These are phyloP conservation scores for Pseudotulostoma volvatum DNA, from an alignment of 495 filamentous ascomycete species.

Conservation along the genomic window DNA sequence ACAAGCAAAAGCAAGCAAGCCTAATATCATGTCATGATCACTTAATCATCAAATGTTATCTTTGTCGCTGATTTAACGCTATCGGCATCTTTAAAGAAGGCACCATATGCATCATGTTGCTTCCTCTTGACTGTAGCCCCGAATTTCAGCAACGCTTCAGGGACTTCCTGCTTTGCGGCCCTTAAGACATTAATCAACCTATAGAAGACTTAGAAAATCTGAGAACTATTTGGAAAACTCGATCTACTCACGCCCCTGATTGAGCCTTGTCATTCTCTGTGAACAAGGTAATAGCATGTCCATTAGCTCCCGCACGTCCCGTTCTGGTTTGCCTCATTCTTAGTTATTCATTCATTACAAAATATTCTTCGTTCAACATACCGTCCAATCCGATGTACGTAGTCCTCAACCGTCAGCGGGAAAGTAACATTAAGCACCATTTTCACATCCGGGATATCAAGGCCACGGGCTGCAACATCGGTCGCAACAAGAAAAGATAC, in stretches of 20 bases:
- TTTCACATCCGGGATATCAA: conserved; percentile 90
- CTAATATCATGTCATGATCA: conserved; percentile 5
- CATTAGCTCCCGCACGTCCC: conserved; percentile 73
- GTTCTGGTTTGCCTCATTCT: too few relatives aligned
- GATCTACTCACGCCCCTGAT: conserved; percentile 55
- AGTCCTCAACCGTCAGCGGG: conserved; percentile 60
- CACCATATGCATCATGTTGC: conserved; percentile 80
- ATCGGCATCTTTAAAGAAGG: conserved; percentile 73
- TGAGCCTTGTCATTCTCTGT: conserved; percentile 84
- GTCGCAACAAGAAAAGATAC: conserved; percentile 96
- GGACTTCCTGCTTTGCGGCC: conserved; percentile 73
- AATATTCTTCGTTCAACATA: conserved; percentile 10
- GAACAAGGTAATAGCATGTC: conserved; percentile 79
- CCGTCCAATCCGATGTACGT: conserved; percentile 89
- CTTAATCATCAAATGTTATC: conserved; percentile 73
- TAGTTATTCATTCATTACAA: not conserved
- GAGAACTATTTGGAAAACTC: not conserved
- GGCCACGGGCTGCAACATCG: conserved; percentile 90
- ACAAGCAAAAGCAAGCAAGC: not conserved
- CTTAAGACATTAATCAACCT: conserved; percentile 82
- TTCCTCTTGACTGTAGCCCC: conserved; percentile 99
- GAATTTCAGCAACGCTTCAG: conserved; percentile 78
- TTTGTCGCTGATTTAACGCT: conserved; percentile 71
- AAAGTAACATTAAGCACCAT: conserved; percentile 78
- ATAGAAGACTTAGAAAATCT: conserved; percentile 4